Evolutionary conservation across 768 basidiomycete genomes (phyloP).

Genomic region (Lactarius deliciosus): DNA sequence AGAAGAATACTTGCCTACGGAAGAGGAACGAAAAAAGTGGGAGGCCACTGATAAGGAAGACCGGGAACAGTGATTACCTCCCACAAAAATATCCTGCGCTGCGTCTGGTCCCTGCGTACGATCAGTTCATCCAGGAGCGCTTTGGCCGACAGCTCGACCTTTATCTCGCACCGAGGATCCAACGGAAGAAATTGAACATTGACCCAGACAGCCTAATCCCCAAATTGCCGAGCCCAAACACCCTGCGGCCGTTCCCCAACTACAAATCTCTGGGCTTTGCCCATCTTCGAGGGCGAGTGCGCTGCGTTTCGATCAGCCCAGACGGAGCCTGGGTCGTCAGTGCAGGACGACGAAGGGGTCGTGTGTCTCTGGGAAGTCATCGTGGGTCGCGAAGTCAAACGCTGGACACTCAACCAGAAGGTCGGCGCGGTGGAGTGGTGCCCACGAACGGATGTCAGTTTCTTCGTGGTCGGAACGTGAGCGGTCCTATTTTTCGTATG

Average conservation of each 20-base stretch:
- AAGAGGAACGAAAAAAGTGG: conserved; percentile 80
- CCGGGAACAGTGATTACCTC: conserved; percentile 82
- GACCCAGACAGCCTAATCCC: conserved; percentile 91
- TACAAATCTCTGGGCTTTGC: conserved; percentile 71
- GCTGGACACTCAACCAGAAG: conserved; percentile 79
- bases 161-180: conserved; percentile 92
- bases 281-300: conserved; percentile 66
- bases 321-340: conserved; percentile 90
- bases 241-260: conserved; percentile 91
- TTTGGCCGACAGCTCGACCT: conserved; percentile 94
- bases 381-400: conserved; percentile 83
- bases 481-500: conserved; percentile 37
- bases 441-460: conserved; percentile 77
- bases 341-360: conserved; percentile 86
- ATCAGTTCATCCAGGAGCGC: conserved; percentile 88
- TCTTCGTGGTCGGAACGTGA: conserved; percentile 78
- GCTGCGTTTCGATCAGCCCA: conserved; percentile 79
- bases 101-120: conserved; percentile 89
- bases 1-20: conserved; percentile 89
- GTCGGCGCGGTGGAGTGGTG: conserved; percentile 92
- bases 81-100: conserved; percentile 83
- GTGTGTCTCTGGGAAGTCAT: conserved; percentile 91
- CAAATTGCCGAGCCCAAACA: conserved; percentile 89
- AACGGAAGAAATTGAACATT: conserved; percentile 83
- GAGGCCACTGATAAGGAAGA: conserved; percentile 83